These are phyloP conservation scores for Phytophthora europaea DNA, from an alignment of 352 stramenopile species.

Conservation along the genomic window DNA sequence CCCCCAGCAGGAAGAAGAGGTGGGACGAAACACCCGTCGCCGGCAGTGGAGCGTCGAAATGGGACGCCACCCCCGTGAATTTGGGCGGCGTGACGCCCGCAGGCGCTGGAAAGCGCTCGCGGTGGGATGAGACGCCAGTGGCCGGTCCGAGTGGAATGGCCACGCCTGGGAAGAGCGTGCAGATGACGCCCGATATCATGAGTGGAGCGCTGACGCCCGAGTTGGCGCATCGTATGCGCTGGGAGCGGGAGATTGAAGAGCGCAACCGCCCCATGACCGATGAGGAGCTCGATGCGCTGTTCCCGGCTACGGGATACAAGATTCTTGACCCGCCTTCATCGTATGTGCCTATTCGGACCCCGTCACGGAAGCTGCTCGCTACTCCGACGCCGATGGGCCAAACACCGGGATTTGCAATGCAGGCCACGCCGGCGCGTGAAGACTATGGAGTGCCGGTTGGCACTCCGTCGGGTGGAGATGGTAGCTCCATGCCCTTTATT, in stretches of 20 bases:
- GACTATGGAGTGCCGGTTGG: constrained; percentile 81
- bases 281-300: constrained; percentile 97
- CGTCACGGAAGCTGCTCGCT: constrained; percentile 94
- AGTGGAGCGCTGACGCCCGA: constrained; percentile 89
- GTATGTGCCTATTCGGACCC: constrained; percentile 97
- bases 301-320: constrained; percentile 96
- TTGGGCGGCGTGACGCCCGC: constrained; percentile 62
- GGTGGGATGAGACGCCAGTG: constrained; percentile 98
- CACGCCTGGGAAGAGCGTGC: constrained; percentile 59
- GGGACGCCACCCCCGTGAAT: constrained; percentile 94
- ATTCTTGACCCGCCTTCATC: constrained; percentile 95
- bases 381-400: constrained; percentile 96
- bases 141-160: constrained; percentile 49
- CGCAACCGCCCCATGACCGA: constrained; percentile 96
- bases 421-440: constrained; percentile 79
- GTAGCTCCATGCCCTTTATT: constrained; percentile 95
- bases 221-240: constrained; percentile 93
- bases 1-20: constrained; percentile 77
- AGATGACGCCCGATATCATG: constrained; percentile 81
- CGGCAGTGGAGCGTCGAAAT: constrained; percentile 75
- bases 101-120: constrained; percentile 88
- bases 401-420: constrained; percentile 93
- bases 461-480: constrained; percentile 74
- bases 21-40: constrained; percentile 87
- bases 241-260: constrained; percentile 98